Conservation (phyloP, 805 yeast genomes). For the Saturnispora sekii region DNA sequence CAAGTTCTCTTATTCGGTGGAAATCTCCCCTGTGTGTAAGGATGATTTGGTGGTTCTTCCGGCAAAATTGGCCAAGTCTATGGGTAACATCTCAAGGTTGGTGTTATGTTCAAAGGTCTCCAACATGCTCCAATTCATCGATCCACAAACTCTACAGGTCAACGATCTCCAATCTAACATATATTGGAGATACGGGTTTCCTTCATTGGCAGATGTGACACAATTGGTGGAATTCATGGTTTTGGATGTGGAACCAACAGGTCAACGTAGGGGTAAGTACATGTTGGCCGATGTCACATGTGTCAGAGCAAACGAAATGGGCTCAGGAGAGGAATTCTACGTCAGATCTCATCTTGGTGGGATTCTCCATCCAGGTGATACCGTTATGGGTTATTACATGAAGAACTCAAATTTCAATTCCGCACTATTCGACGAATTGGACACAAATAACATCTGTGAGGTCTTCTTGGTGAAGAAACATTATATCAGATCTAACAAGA, state of each 20-base stretch:
- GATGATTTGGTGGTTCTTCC: constrained; percentile 94
- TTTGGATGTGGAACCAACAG: constrained; percentile 89
- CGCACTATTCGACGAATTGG: constrained; percentile 67
- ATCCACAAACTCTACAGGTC: constrained; percentile 69
- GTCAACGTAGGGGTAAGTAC: constrained; percentile 62
- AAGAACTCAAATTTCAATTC: constrained; percentile 83
- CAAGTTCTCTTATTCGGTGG: constrained; percentile 88
- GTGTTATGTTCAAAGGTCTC: constrained; percentile 80
- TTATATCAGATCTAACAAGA: constrained; percentile 70
- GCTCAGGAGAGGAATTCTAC: constrained; percentile 66
- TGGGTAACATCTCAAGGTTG: constrained; percentile 76
- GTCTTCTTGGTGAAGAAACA: constrained; percentile 83
- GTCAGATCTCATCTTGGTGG: constrained; percentile 91
- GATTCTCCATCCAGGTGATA: constrained; percentile 92
- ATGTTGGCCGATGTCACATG: constrained; percentile 86
- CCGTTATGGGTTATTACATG: constrained; percentile 83
- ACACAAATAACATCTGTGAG: constrained; percentile 62
- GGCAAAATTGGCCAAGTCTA: constrained; percentile 66
- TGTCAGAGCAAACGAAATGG: constrained; percentile 84
- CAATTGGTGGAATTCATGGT: constrained; percentile 82
- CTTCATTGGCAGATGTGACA: constrained; percentile 62
- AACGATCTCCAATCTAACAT: constrained; percentile 63
- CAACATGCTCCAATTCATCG: constrained; percentile 77
- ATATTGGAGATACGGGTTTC: constrained; percentile 79
- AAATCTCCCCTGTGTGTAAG: constrained; percentile 92